These are phyloP conservation scores for Arthromyces matolae DNA, from an alignment of 768 basidiomycete species.

Conservation along the genomic window DNA sequence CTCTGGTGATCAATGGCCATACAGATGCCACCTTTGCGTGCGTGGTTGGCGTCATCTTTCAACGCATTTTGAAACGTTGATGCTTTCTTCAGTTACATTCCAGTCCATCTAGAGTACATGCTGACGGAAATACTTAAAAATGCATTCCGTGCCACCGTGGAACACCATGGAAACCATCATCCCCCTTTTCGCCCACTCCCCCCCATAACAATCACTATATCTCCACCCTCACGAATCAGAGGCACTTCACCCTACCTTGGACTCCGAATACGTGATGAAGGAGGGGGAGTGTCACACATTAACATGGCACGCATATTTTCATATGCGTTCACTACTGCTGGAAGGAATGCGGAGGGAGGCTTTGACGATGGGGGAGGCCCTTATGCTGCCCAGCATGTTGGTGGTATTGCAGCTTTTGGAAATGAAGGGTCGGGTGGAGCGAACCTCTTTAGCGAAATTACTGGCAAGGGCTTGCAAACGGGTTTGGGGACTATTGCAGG, in stretches of 20 bases:
- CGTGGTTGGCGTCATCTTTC: too few relatives aligned
- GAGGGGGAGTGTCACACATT: conserved; percentile 74
- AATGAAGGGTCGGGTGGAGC: conserved; percentile 39
- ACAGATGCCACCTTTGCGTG: conserved; percentile 74
- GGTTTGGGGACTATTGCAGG: conserved; percentile 90
- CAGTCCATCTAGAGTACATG: conserved; percentile 89
- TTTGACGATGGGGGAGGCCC: conserved; percentile 57
- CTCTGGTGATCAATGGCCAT: conserved; percentile 68
- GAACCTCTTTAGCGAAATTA: conserved; percentile 73
- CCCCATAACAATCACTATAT: conserved; percentile 69
- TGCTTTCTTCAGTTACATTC: conserved; percentile 53
- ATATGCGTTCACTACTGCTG: conserved; percentile 89
- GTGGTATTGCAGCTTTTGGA: conserved; percentile 62
- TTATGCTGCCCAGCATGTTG: conserved; percentile 75
- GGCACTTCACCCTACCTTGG: conserved; percentile 53
- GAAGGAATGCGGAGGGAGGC: conserved; percentile 36
- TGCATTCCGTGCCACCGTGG: conserved; percentile 85
- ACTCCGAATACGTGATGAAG: conserved; percentile 79
- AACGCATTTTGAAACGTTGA: too few relatives aligned
- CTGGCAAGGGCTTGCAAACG: conserved; percentile 70
- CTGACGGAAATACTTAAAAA: conserved; percentile 90
- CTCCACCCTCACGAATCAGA: conserved; percentile 43
- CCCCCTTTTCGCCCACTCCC: conserved; percentile 40
- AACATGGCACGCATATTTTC: conserved; percentile 83
- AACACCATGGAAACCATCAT: conserved; percentile 54